Percentiles rank a stretch among this genome's conserved stretches.
phyloP scores from a whole-genome alignment of 768 basidiomycete genomes.

The Pisolithus marmoratus region DNA sequence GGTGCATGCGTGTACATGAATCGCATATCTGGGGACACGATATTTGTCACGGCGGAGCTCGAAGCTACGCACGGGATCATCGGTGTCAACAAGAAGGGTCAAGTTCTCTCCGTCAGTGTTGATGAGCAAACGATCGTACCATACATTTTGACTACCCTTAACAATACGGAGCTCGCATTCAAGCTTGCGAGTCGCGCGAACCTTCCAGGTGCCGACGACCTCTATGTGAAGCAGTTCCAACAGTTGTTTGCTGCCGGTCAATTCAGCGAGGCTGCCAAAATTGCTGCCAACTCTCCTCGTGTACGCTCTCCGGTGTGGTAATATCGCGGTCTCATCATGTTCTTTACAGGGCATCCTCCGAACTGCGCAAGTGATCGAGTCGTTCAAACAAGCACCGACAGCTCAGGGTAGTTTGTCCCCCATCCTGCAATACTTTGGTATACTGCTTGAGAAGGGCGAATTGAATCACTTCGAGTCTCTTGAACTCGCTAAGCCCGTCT shows the following conservation, averaged over 20 bases:
- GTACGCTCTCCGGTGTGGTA: conserved; percentile 34
- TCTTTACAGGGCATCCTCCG: conserved; percentile 78
- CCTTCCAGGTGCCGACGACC: conserved; percentile 94
- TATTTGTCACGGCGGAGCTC: conserved; percentile 97
- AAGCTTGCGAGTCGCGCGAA: conserved; percentile 95
- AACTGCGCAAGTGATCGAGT: conserved; percentile 91
- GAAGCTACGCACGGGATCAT: conserved; percentile 94
- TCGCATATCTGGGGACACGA: conserved; percentile 98
- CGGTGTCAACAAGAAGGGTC: conserved; percentile 99
- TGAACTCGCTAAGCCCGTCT: conserved; percentile 91
- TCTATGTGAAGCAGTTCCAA: conserved; percentile 93
- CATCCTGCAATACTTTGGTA: conserved; percentile 97
- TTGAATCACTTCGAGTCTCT: conserved; percentile 94
- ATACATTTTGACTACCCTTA: conserved; percentile 88
- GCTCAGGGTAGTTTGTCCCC: conserved; percentile 88
- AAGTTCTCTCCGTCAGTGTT: conserved; percentile 93
- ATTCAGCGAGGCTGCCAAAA: conserved; percentile 91
- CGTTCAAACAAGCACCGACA: conserved; percentile 94
- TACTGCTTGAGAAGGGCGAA: conserved; percentile 96
- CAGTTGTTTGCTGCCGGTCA: conserved; percentile 85
- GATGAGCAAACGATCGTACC: conserved; percentile 96
- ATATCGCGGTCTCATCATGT: conserved; percentile 1
- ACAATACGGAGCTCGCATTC: conserved; percentile 97
- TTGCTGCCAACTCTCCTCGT: conserved; percentile 94
- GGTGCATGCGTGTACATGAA: conserved; percentile 99